Percentiles rank a stretch among this genome's conserved stretches.
phyloP scores from a whole-genome alignment of 768 basidiomycete genomes.

The Mrakia blollopis region DNA sequence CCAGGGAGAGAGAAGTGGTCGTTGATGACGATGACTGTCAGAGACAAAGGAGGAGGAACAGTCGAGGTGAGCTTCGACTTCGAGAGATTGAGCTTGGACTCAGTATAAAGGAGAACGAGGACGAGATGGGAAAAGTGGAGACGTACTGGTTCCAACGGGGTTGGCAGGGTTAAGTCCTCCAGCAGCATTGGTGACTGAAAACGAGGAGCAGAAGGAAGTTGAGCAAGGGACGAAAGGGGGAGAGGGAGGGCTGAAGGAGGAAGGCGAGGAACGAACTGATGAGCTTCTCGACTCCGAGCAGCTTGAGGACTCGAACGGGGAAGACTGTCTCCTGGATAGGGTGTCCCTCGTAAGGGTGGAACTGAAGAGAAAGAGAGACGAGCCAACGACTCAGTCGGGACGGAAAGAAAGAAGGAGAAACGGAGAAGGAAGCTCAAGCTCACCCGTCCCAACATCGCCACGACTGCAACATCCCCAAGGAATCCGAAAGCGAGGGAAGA shows the following conservation, averaged over 20 bases:
- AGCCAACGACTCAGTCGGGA: too few species aligned
- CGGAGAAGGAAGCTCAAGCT: conserved; percentile 34
- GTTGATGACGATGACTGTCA: conserved; percentile 71
- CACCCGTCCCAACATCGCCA: conserved; percentile 84
- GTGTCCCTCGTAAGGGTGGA: conserved; percentile 86
- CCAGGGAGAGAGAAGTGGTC: conserved; percentile 81
- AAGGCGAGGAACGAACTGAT: conserved; percentile 55
- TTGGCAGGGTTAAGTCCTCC: conserved; percentile 70
- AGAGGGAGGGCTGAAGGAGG: background rate
- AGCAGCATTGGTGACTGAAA: conserved; percentile 77
- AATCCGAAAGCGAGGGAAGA: conserved; percentile 69
- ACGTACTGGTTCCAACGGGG: conserved; percentile 73
- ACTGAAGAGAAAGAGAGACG: background rate
- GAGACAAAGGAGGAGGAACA: background rate
- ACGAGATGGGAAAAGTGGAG: background rate
- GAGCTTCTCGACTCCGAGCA: conserved; percentile 65
- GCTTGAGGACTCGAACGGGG: conserved; percentile 73
- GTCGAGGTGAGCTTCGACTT: conserved; percentile 2
- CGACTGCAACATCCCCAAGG: conserved; percentile 68
- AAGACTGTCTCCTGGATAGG: conserved; percentile 63
- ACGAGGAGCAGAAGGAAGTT: background rate
- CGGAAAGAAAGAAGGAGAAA: background rate
- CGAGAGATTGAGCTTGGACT: background rate
- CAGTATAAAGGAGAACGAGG: conserved; percentile 5
- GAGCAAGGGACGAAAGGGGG: background rate